Evolutionary conservation across 2,329 filamentous ascomycete species (phyloP), one percentile per base, ranked within the genome.

Genomic region (Erysiphe pulchra): DNA sequence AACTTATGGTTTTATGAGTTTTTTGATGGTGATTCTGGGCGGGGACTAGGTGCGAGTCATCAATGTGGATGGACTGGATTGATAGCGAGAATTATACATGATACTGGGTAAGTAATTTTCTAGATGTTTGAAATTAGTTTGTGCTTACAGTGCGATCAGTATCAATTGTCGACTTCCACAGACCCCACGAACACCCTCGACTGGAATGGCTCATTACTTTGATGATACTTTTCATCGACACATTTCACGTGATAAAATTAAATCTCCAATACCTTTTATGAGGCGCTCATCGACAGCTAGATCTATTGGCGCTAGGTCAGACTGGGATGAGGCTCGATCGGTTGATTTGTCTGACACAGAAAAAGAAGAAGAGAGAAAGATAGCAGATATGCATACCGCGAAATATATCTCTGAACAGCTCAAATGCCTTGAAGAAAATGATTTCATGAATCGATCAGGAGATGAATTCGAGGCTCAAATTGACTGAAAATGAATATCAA

Each of bases 61-160:
- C 90, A 95, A 61, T 93, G 84, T 57, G 87, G 87, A 44, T 95
- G 90, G 87, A 94, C 87, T 34, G 87, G 87, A 20, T 63, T 95
- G 53, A 85, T 95, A 59, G 87, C 87, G 24, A 86, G 92, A 62
- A 81, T 95, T 74, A 95, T 95, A 49, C 87, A 95, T 55, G 90
- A 95, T 57, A 94, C 87, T 53, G 87, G 86, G 82, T 90, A 76
- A 66, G 77, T 64, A 17, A 38, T 30, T 2, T 11, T 11, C 36
- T 18, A 28, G 7, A 12, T 30, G 1, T 10, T 4, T 51, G 30
- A 46, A 6, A 42, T 39, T 16, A 11, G 18, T 46, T 28, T 48
- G 55, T 67, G 75, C 14, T 32, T 42, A 42, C 2, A 14, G 62
- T 73, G 59, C 39, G 45, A 38, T 47, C 52, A 87, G 82, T 53